Evolutionary conservation across 192 early-diverging fungal species (phyloP).

Genomic region (Obelidium mucronatum): DNA sequence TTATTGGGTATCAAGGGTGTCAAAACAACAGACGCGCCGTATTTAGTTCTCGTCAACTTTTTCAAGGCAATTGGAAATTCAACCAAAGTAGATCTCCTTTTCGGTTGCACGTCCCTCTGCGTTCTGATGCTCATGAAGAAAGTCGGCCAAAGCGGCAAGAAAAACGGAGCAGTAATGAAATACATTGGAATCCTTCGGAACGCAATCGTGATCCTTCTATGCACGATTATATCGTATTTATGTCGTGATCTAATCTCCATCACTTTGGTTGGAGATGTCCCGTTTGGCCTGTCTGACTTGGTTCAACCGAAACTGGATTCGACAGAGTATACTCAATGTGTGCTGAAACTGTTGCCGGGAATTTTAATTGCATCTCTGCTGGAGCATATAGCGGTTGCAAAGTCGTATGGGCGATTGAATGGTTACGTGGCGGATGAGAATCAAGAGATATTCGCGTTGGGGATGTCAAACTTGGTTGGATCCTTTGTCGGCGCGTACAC

Average conservation of each 20-base stretch:
- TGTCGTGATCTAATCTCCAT: constrained; percentile 59
- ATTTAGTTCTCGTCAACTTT: constrained; percentile 78
- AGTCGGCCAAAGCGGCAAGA: not conserved
- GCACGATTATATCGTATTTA: constrained; percentile 72
- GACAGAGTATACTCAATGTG: constrained; percentile 55
- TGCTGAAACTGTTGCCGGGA: constrained; percentile 55
- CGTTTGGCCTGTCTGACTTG: constrained; percentile 70
- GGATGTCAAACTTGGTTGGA: constrained; percentile 82
- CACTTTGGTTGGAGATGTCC: constrained; percentile 73
- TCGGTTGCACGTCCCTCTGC: constrained; percentile 56
- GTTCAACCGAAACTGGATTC: not conserved
- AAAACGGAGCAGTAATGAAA: constrained; percentile 49
- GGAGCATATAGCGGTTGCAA: constrained; percentile 90
- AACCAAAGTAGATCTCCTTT: constrained; percentile 61
- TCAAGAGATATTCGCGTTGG: constrained; percentile 91
- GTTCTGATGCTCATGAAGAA: constrained; percentile 52
- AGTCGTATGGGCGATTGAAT: constrained; percentile 84
- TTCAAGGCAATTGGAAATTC: constrained; percentile 41
- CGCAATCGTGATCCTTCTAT: constrained; percentile 76
- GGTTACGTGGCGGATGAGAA: constrained; percentile 83
- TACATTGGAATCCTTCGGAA: constrained; percentile 76
- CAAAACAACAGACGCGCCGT: constrained; percentile 74
- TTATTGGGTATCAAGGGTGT: constrained; percentile 80
- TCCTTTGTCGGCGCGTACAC: constrained; percentile 90
- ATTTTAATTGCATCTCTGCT: constrained; percentile 80